Evolutionary conservation across 2,329 filamentous ascomycete species (phyloP).

Genomic region (Pseudogymnoascus sp.): DNA sequence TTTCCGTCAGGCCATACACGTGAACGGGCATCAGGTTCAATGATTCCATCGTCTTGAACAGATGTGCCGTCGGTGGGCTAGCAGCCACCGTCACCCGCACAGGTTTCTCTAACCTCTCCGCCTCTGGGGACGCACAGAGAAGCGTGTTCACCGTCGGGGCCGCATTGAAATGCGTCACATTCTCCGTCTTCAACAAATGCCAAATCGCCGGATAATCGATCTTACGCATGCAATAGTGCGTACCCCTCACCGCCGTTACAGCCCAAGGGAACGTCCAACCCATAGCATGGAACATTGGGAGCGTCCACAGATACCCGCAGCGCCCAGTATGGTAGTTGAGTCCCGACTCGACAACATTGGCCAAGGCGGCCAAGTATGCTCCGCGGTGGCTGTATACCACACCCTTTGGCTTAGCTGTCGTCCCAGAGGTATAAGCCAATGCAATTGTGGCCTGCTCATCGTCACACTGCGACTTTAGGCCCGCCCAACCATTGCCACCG

Average conservation of each 20-base stretch:
- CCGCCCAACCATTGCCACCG: slow-evolving; percentile 66
- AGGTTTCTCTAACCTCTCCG: slow-evolving; percentile 56
- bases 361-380: slow-evolving; percentile 74
- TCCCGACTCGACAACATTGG: slow-evolving; percentile 80
- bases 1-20: slow-evolving; percentile 83
- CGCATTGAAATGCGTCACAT: slow-evolving; percentile 90
- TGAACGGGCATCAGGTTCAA: slow-evolving; percentile 87
- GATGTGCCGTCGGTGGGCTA: slow-evolving; percentile 76
- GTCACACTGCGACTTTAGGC: slow-evolving; percentile 54
- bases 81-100: slow-evolving; percentile 90
- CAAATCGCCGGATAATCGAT: slow-evolving; percentile 93
- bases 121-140: slow-evolving; percentile 72
- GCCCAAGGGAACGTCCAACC: slow-evolving; percentile 92
- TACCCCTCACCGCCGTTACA: slow-evolving; percentile 86
- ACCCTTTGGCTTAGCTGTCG: slow-evolving; percentile 84
- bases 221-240: slow-evolving; percentile 88
- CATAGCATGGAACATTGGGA: slow-evolving; percentile 74
- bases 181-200: slow-evolving; percentile 75
- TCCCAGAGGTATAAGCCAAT: slow-evolving; percentile 89
- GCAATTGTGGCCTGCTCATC: slow-evolving; percentile 78
- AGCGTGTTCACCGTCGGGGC: slow-evolving; percentile 95
- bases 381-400: slow-evolving; percentile 88
- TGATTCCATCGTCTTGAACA: slow-evolving; percentile 79
- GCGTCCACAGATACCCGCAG: slow-evolving; percentile 81
- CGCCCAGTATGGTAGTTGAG: slow-evolving; percentile 62